Evolutionary conservation across 768 basidiomycete genomes (phyloP).

Genomic region (Collybia mongolica): DNA sequence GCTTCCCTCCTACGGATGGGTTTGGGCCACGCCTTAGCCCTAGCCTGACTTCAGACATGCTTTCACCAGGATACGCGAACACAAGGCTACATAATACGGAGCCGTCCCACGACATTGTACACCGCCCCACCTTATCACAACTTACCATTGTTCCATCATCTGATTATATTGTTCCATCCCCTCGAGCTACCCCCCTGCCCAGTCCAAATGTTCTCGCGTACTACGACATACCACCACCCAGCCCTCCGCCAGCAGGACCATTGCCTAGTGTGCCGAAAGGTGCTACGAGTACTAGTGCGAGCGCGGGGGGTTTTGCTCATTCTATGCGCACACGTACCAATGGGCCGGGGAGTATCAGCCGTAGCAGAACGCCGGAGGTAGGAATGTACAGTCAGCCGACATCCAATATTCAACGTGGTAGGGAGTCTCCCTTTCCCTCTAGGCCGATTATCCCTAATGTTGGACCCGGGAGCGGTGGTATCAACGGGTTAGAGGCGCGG

Average conservation of each 20-base stretch:
- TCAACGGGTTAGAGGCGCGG: constrained; percentile 23
- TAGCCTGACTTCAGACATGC: background rate
- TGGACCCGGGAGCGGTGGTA: constrained; percentile 15
- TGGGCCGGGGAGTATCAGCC: background rate
- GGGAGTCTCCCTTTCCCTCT: constrained; percentile 51
- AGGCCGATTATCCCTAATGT: constrained; percentile 32
- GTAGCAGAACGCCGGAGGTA: constrained; percentile 11
- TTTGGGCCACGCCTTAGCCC: constrained; percentile 15
- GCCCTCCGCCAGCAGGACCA: constrained; percentile 46
- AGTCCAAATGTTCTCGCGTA: constrained; percentile 42
- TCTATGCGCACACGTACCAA: too few species aligned
- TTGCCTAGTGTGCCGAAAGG: constrained; percentile 35
- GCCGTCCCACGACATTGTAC: background rate
- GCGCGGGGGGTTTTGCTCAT: background rate
- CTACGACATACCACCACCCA: constrained; percentile 51
- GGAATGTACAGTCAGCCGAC: constrained; percentile 13
- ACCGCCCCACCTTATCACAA: background rate
- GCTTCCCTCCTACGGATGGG: constrained; percentile 16
- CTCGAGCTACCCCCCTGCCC: constrained; percentile 18
- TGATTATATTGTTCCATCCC: constrained; percentile 33
- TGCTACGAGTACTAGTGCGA: background rate
- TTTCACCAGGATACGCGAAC: constrained; percentile 2
- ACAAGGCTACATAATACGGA: background rate
- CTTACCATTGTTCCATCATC: constrained; percentile 25
- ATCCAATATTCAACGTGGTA: constrained; percentile 38